phyloP scores from a whole-genome alignment of 1,139 yeast species.

The Hemisphaericaspora lyxosophila region DNA sequence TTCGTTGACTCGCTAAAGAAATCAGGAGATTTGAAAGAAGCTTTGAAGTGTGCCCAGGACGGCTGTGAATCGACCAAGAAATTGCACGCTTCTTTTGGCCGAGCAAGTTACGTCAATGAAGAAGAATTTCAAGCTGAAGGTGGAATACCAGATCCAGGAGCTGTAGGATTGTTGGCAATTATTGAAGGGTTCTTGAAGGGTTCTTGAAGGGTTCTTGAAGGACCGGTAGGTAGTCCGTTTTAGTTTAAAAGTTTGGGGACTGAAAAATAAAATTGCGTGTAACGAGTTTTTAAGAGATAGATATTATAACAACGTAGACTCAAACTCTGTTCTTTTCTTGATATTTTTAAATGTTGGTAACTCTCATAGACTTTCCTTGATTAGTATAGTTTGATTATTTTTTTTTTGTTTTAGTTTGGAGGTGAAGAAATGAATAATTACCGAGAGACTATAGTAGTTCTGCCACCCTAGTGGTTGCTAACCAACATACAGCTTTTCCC shows the following conservation, averaged over 20 bases:
- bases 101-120: slow-evolving; percentile 84
- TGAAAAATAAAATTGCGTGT: too few relatives aligned
- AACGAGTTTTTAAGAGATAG: too few relatives aligned
- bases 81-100: slow-evolving; percentile 82
- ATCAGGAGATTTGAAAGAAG: slow-evolving; percentile 62
- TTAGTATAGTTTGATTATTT: too few relatives aligned
- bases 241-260: too few relatives aligned
- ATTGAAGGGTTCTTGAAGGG: slow-evolving; percentile 49
- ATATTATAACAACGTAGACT: too few relatives aligned
- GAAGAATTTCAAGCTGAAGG: slow-evolving; percentile 53
- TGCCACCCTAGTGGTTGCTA: slow-evolving; percentile 11
- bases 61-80: slow-evolving; percentile 78
- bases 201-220: too few relatives aligned
- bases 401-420: neutral
- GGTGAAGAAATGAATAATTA: neutral
- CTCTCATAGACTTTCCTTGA: too few relatives aligned
- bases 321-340: too few relatives aligned
- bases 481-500: too few relatives aligned
- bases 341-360: too few relatives aligned
- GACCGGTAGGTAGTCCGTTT: too few relatives aligned
- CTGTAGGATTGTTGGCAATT: slow-evolving; percentile 72
- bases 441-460: slow-evolving; percentile 4
- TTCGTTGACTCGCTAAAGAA: slow-evolving; percentile 63
- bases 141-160: slow-evolving; percentile 94
- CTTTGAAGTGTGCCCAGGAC: slow-evolving; percentile 66